Conservation (phyloP, 164 flowering plant genomes). For the Aristolochia contorta region DNA sequence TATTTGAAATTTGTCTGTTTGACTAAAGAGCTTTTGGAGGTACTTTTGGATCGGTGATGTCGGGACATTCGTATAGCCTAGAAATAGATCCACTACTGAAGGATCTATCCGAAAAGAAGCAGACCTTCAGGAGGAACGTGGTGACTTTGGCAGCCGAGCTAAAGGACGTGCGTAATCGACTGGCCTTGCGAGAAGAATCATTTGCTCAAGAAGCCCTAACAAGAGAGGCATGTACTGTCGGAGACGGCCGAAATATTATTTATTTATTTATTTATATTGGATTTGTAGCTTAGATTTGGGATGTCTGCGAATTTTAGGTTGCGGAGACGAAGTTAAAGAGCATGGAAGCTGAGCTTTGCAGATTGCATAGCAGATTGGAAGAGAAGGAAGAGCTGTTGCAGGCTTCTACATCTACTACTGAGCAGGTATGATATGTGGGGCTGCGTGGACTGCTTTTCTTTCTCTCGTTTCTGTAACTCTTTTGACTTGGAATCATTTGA, state of each 20-base stretch:
- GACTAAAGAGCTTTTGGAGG: not conserved
- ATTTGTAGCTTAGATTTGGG: not conserved
- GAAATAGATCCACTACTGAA: constrained; percentile 69
- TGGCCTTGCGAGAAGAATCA: constrained; percentile 55
- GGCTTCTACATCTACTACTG: constrained; percentile 42
- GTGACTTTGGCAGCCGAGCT: constrained; percentile 81
- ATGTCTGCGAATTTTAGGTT: not conserved
- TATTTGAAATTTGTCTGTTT: not conserved
- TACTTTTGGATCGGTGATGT: constrained; percentile 7
- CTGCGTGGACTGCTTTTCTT: not conserved
- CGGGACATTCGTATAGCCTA: constrained; percentile 15
- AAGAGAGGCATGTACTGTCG: constrained; percentile 45
- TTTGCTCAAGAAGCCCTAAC: constrained; percentile 56
- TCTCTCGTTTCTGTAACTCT: not conserved
- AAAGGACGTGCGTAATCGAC: constrained; percentile 72
- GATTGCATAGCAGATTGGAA: constrained; percentile 56
- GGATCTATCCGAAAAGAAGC: constrained; percentile 84
- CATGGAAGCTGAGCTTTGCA: constrained; percentile 56
- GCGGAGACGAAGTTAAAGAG: constrained; percentile 33
- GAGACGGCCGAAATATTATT: not conserved
- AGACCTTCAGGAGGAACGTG: constrained; percentile 59
- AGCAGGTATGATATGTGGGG: constrained; percentile 35
- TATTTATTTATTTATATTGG: not conserved
- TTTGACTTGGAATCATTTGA: not conserved
- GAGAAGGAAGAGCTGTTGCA: constrained; percentile 57